These are phyloP conservation scores for Nothomitra cinnamomea DNA, from an alignment of 2,329 filamentous ascomycete genomes.

Conservation along the genomic window DNA sequence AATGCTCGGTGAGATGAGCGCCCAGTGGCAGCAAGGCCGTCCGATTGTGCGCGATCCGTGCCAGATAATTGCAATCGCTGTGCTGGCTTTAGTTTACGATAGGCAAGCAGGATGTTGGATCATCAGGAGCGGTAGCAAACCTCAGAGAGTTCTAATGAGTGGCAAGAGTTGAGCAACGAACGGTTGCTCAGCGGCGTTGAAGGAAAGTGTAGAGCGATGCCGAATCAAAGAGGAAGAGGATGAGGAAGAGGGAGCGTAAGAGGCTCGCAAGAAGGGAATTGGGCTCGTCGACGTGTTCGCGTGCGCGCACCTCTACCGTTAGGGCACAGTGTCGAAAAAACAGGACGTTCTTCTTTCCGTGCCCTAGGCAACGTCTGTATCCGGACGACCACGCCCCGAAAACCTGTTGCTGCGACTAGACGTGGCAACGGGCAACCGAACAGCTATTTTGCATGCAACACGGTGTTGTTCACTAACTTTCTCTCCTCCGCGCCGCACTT, in stretches of 20 bases:
- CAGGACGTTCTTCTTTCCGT: background rate
- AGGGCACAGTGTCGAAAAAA: background rate
- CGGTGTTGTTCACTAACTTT: background rate
- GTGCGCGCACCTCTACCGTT: background rate
- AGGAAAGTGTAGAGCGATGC: background rate
- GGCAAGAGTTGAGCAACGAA: background rate
- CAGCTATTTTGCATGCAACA: background rate
- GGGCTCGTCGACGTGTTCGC: background rate
- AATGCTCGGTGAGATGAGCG: too few species aligned
- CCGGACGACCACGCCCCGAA: background rate
- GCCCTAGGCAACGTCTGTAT: background rate
- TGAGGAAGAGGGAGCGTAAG: too few species aligned
- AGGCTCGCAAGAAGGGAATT: background rate
- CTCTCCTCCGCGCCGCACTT: too few species aligned
- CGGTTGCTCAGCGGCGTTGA: background rate
- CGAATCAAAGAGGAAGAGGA: background rate
- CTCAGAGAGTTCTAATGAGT: too few species aligned
- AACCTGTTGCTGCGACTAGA: conserved; percentile 1
- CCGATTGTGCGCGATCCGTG: too few species aligned
- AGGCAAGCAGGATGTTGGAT: too few species aligned
- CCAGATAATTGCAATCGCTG: too few species aligned
- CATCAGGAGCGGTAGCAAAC: too few species aligned
- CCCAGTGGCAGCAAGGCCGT: too few species aligned
- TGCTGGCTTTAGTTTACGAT: too few species aligned
- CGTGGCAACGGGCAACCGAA: background rate